Evolutionary conservation across 1,139 yeast species (phyloP).

Genomic region (Torulaspora globosa): DNA sequence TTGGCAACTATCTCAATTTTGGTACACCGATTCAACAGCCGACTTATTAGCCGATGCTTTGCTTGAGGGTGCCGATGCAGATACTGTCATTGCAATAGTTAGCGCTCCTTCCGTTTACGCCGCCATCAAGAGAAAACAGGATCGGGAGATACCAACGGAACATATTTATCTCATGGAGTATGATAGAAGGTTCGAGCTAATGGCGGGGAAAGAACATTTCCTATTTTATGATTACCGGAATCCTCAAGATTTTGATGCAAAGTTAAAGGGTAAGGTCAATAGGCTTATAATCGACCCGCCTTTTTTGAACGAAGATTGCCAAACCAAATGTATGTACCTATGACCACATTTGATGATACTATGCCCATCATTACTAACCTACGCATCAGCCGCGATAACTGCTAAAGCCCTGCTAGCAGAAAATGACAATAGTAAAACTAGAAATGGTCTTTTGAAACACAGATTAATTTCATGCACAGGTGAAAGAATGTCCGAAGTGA

Average conservation of each 20-base stretch:
- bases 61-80: conserved; percentile 67
- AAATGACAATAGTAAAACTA: conserved; percentile 40
- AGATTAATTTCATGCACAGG: conserved; percentile 76
- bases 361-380: conserved; percentile 9
- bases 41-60: conserved; percentile 61
- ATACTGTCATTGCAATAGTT: conserved; percentile 68
- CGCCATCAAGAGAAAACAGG: conserved; percentile 56
- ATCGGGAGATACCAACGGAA: conserved; percentile 54
- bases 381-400: conserved; percentile 49
- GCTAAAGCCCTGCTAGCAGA: conserved; percentile 55
- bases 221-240: conserved; percentile 68
- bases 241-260: conserved; percentile 61
- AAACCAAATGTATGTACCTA: conserved; percentile 47
- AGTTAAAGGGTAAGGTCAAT: conserved; percentile 59
- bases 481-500: conserved; percentile 70
- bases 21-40: conserved; percentile 78
- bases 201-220: conserved; percentile 66
- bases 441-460: conserved; percentile 43
- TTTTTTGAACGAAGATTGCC: conserved; percentile 76
- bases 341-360: background rate
- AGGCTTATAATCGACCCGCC: conserved; percentile 87
- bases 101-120: conserved; percentile 94
- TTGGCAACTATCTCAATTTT: conserved; percentile 91
- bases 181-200: conserved; percentile 67
- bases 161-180: conserved; percentile 72